phyloP scores from a whole-genome alignment of 352 stramenopile genomes.

The Phytophthora pluvialis region DNA sequence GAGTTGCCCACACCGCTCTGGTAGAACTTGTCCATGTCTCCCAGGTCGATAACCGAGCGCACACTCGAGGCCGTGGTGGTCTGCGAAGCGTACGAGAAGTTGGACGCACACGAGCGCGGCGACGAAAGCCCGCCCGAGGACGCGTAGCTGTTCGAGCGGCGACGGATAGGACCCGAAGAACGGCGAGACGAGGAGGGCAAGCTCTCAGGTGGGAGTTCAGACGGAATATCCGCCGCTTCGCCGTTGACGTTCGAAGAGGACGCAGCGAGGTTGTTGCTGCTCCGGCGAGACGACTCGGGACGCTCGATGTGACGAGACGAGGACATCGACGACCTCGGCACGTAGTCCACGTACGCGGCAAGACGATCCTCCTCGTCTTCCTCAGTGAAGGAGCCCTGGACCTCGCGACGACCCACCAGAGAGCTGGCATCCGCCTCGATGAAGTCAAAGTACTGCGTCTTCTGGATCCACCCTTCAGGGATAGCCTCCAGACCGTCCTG shows the following conservation, averaged over 20 bases:
- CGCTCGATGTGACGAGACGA: constrained; percentile 42
- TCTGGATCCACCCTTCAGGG: constrained; percentile 76
- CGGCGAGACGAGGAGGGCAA: constrained; percentile 24
- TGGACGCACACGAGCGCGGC: constrained; percentile 71
- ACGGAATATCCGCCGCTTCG: constrained; percentile 22
- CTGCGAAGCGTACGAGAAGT: constrained; percentile 78
- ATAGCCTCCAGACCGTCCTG: constrained; percentile 75
- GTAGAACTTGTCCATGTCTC: constrained; percentile 86
- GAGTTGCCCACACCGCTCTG: constrained; percentile 42
- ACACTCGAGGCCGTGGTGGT: constrained; percentile 73
- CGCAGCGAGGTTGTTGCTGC: constrained; percentile 27
- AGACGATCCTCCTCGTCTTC: constrained; percentile 51
- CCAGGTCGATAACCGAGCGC: constrained; percentile 73
- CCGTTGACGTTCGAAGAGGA: constrained; percentile 24
- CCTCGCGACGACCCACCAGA: constrained; percentile 68
- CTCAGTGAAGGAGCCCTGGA: constrained; percentile 62
- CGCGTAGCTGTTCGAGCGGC: constrained; percentile 70
- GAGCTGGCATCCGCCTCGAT: constrained; percentile 79
- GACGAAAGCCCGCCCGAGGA: constrained; percentile 62
- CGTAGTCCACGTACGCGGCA: constrained; percentile 70
- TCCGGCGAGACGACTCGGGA: constrained; percentile 27
- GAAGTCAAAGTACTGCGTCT: constrained; percentile 85
- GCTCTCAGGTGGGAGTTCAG: constrained; percentile 25
- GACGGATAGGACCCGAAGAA: constrained; percentile 36
- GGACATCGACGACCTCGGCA: constrained; percentile 52